Evolutionary conservation across 345 rosid genomes (phyloP).

Genomic region (Sonneratia caseolaris): DNA sequence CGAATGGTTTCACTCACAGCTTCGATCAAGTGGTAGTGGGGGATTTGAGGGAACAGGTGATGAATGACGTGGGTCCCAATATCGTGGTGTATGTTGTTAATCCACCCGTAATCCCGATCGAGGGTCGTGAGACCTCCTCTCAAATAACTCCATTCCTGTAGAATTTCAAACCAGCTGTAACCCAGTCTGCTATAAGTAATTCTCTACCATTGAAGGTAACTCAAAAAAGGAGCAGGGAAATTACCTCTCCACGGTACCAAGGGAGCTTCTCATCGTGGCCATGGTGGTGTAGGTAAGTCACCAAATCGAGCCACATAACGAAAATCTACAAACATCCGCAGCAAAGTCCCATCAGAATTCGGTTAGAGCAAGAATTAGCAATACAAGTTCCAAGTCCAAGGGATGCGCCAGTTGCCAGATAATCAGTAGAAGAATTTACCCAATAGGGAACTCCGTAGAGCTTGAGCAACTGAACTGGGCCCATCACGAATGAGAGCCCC

Average conservation of each 20-base stretch:
- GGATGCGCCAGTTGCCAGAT: not conserved
- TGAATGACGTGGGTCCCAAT: slow-evolving; percentile 95
- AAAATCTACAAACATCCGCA: slow-evolving; percentile 33
- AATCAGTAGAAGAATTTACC: slow-evolving; percentile 18
- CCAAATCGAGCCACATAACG: slow-evolving; percentile 79
- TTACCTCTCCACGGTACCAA: slow-evolving; percentile 91
- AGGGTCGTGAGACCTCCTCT: slow-evolving; percentile 92
- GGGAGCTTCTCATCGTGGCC: slow-evolving; percentile 85
- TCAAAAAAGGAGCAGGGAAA: not conserved
- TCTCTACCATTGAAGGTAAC: not conserved
- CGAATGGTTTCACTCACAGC: slow-evolving; percentile 40
- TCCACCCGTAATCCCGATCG: slow-evolving; percentile 79
- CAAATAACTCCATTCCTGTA: slow-evolving; percentile 83
- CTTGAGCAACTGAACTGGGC: slow-evolving; percentile 55
- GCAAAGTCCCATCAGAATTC: not conserved
- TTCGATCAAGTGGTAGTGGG: slow-evolving; percentile 85
- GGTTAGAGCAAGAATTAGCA: not conserved
- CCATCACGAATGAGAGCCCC: slow-evolving; percentile 41
- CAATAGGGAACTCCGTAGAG: slow-evolving; percentile 66
- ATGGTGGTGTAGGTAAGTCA: slow-evolving; percentile 86
- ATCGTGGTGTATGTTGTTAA: slow-evolving; percentile 89
- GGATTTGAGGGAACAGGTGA: slow-evolving; percentile 96
- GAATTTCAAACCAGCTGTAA: not conserved
- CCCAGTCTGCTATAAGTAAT: not conserved
- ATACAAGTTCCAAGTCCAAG: not conserved